phyloP scores from a whole-genome alignment of 768 basidiomycete genomes.

The Tulasnella sp. region DNA sequence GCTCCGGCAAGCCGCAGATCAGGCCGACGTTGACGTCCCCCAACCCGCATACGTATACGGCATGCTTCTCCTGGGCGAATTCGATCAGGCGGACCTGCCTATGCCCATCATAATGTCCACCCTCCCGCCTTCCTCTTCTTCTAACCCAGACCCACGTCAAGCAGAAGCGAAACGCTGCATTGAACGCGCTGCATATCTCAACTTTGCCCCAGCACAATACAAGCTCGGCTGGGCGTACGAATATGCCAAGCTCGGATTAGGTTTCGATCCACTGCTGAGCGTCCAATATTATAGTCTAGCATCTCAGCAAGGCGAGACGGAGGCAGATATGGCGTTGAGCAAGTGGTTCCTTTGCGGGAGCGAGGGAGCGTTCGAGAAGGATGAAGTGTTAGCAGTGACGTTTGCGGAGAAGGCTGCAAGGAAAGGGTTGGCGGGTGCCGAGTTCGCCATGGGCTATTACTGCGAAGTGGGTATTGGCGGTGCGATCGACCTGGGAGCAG shows the following conservation, averaged over 20 bases:
- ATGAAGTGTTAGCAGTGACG: constrained; percentile 71
- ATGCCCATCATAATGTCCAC: constrained; percentile 41
- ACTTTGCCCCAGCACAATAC: constrained; percentile 74
- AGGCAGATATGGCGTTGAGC: constrained; percentile 92
- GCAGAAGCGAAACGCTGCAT: constrained; percentile 65
- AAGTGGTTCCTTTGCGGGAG: constrained; percentile 97
- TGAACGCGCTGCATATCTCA: constrained; percentile 75
- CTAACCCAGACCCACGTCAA: constrained; percentile 31
- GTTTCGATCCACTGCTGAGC: constrained; percentile 77
- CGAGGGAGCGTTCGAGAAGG: constrained; percentile 62
- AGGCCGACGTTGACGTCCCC: constrained; percentile 61
- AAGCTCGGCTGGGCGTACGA: constrained; percentile 90
- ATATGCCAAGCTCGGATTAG: constrained; percentile 73
- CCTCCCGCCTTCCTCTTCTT: constrained; percentile 33
- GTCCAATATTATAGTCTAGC: constrained; percentile 85
- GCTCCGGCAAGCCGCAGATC: constrained; percentile 64
- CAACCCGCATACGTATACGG: constrained; percentile 85
- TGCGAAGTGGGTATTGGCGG: constrained; percentile 85
- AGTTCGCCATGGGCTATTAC: constrained; percentile 96
- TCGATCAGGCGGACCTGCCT: constrained; percentile 50
- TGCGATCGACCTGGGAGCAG: constrained; percentile 33
- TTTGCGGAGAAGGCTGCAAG: constrained; percentile 70
- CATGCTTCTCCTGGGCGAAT: constrained; percentile 77
- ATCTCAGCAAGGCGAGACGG: constrained; percentile 73
- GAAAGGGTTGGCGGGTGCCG: constrained; percentile 66